Evolutionary conservation across 768 basidiomycete genomes (phyloP), one percentile per base, ranked within the genome.

Genomic region (Russula lepida): DNA sequence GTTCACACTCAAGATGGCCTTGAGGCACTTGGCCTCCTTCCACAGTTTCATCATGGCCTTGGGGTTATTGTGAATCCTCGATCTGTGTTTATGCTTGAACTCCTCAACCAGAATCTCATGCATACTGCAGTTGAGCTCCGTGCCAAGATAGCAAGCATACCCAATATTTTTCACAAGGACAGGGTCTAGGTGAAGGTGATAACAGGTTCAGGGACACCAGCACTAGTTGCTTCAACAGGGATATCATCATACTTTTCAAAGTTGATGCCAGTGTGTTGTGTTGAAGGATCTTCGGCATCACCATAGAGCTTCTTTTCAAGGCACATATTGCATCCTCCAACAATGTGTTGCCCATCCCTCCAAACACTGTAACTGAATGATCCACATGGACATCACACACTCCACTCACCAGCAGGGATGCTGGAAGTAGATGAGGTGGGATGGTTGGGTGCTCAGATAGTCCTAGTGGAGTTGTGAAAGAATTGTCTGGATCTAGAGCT

Each of bases 291-390:
- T n/a, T n/a, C n/a, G n/a, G n/a, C n/a, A n/a, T n/a, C n/a, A 94
- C 65, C 97, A 97, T 71, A 99, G 98, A 99, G 87, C 71, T 98
- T 94, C 77, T 92, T 94, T 77, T 99, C 95, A 68, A 94, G 79
- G 67, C 94, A 86, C 71, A 78, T 76, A 78, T 95, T 95, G 69
- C 88, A 84, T 23, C 78, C 76, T 48, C 93, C 97, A 19, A 85
- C 76, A 60, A 91, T 73, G 71, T 99, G 97, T 67, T 82, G 79
- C 68, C 89, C 94, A 65, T 95, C 92, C 71, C 81, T 88, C 97
- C 97, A 99, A 37, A 73, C 74, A 49, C 97, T 97, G 67, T 69
- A 80, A 52, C 86, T 85, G 54, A 80, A 78, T 48, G 71, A 62
- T 60, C 84, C 84, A 49, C 84, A 81, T 7, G 65, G 53, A 25